These are phyloP conservation scores for Amanita inopinata DNA, from an alignment of 768 basidiomycete genomes.

Conservation along the genomic window DNA sequence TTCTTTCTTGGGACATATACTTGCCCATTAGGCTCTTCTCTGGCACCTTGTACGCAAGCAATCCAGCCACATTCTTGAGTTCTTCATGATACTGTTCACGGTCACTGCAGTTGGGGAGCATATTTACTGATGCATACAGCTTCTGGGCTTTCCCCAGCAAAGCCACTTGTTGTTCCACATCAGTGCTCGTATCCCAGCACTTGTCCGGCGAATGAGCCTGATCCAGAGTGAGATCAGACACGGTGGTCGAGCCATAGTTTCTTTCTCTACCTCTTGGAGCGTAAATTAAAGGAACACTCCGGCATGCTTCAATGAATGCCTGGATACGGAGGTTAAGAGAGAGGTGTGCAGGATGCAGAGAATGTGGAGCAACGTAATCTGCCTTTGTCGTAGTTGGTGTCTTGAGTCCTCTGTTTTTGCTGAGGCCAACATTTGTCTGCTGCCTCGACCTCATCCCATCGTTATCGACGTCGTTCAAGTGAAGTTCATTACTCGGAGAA, in stretches of 20 bases:
- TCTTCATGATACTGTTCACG: constrained; percentile 58
- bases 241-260: constrained; percentile 10
- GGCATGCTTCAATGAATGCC: constrained; percentile 78
- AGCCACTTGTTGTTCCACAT: constrained; percentile 33
- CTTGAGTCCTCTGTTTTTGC: constrained; percentile 6
- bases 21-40: constrained; percentile 66
- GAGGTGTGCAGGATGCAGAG: constrained; percentile 67
- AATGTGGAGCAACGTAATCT: constrained; percentile 17
- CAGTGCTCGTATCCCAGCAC: constrained; percentile 10
- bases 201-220: constrained; percentile 4
- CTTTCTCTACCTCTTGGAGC: constrained; percentile 15
- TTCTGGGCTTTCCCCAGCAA: constrained; percentile 55
- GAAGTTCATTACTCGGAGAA: neutral
- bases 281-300: constrained; percentile 55
- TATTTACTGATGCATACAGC: constrained; percentile 51
- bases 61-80: constrained; percentile 60
- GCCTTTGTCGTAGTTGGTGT: constrained; percentile 6
- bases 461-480: neutral
- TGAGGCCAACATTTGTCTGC: neutral
- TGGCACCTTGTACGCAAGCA: constrained; percentile 79
- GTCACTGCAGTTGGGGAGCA: constrained; percentile 45
- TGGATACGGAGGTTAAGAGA: constrained; percentile 80
- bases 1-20: constrained; percentile 68
- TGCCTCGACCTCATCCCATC: neutral
- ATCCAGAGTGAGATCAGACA: constrained; percentile 8